Evolutionary conservation across 2,329 filamentous ascomycete genomes (phyloP).

Genomic region (Nemania abortiva): DNA sequence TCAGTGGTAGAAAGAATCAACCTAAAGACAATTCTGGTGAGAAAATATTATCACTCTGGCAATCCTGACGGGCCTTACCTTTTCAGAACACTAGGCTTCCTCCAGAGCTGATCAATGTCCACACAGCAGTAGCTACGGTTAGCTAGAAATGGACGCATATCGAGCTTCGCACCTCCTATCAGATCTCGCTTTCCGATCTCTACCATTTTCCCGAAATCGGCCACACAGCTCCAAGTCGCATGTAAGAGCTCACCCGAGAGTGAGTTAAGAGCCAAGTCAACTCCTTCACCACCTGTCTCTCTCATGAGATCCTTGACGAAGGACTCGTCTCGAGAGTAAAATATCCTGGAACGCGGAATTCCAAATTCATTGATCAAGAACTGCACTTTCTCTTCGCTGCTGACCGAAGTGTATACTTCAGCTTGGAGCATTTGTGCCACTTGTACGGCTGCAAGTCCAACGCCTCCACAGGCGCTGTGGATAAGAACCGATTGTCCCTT

Average conservation of each 20-base stretch:
- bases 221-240: constrained; percentile 59
- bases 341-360: constrained; percentile 39
- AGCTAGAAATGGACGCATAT: constrained; percentile 59
- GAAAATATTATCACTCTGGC: too few species aligned
- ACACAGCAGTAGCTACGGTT: constrained; percentile 54
- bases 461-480: constrained; percentile 43
- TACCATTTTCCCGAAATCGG: constrained; percentile 58
- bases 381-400: constrained; percentile 38
- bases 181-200: constrained; percentile 62
- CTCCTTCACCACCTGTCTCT: constrained; percentile 38
- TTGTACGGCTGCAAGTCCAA: constrained; percentile 43
- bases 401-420: constrained; percentile 41
- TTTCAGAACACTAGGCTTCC: too few species aligned
- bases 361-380: constrained; percentile 36
- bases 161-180: constrained; percentile 55
- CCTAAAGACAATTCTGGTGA: too few species aligned
- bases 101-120: constrained; percentile 24
- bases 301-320: constrained; percentile 40
- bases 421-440: constrained; percentile 39
- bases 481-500: constrained; percentile 37
- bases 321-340: constrained; percentile 38
- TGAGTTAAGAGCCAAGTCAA: constrained; percentile 55
- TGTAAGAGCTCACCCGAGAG: constrained; percentile 57
- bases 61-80: too few species aligned
- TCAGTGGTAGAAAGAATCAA: neutral